Base-by-base conservation (phyloP, 768 basidiomycete genomes). In the Tylopilus sp. region DNA sequence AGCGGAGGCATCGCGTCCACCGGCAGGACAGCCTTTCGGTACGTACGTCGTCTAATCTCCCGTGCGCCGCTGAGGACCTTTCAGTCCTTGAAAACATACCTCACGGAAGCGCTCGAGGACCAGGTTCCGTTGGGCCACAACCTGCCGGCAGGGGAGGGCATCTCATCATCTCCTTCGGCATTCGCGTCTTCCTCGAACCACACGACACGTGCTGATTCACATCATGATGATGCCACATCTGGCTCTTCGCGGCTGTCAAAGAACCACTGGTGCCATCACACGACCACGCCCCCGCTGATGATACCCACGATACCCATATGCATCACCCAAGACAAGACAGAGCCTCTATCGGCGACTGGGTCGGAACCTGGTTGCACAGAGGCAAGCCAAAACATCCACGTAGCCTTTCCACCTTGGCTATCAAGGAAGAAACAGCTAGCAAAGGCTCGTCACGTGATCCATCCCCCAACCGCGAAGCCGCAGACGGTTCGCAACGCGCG, bases 311-410 rank as follows among this genome's bases (percentile, higher is more conserved):
- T 45, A 31, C 28, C 47, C 57, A 57, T 34, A 8, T 25, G 14
- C 60, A 51, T 29, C 53, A 42, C 16, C 43, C 60, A 24, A 72
- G 65, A 46, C 62, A 62, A 3, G 77, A 79, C 21, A 69, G 60
- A 49, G 61, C 71, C 10, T 67, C 66, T 3, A 60, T 88, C 43
- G 82, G 85, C 19, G 84, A 86, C 44, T 91, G 89, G 89, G 81
- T 90, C 77, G 87, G 88, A 1, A 82, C 80, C 0, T 87, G 82
- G 84, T 85, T 87, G 77, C 74, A 72, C 17, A 84, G 84, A 64
- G 76, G 80, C 30, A 80, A 70, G 57, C 42, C 64, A 31, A 74
- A 66, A 52, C 55, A 57, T 17, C 54, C 60, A n/a, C 63, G 67
- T 22, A 51, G 60, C 44, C 17, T 66, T n/a, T 45, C 62, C 22